These are phyloP conservation scores for Trebouxia sp. DNA, from an alignment of 139 green algal genomes.

Conservation along the genomic window DNA sequence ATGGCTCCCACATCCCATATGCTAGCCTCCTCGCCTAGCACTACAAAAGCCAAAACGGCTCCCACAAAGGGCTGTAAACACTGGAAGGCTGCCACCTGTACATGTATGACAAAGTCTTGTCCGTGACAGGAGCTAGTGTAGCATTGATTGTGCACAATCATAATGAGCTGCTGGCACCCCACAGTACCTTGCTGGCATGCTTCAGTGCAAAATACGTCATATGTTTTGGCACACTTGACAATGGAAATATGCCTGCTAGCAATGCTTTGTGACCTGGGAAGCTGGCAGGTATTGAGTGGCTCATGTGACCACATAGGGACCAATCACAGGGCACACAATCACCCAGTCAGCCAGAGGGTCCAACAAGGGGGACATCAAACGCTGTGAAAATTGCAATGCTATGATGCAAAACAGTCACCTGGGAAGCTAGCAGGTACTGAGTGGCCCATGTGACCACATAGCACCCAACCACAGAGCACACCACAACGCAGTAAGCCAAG, in stretches of 20 bases:
- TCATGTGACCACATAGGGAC: slow-evolving; percentile 64
- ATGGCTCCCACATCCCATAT: slow-evolving; percentile 66
- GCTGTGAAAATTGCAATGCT: too few species aligned
- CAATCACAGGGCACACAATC: slow-evolving; percentile 57
- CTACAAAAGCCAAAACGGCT: slow-evolving; percentile 57
- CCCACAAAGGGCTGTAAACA: slow-evolving; percentile 73
- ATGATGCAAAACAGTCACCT: too few species aligned
- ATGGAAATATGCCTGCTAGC: too few species aligned
- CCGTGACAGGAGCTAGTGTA: too few species aligned
- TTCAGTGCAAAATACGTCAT: too few species aligned
- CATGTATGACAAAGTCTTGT: too few species aligned
- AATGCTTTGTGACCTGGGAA: too few species aligned
- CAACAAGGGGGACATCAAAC: not conserved
- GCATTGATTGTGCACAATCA: too few species aligned
- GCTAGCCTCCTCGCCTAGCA: slow-evolving; percentile 56
- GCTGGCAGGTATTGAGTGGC: slow-evolving; percentile 57
- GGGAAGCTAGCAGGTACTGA: slow-evolving; percentile 55
- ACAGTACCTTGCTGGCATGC: too few species aligned
- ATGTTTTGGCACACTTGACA: too few species aligned
- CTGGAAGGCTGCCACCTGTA: slow-evolving; percentile 68
- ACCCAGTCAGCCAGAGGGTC: slow-evolving; percentile 68
- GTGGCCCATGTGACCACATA: slow-evolving; percentile 62
- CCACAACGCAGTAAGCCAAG: slow-evolving; percentile 65
- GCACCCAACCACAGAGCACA: slow-evolving; percentile 66
- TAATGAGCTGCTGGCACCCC: too few species aligned